phyloP scores from a whole-genome alignment of 768 basidiomycete genomes.

The Leucosporidium yakuticum region DNA sequence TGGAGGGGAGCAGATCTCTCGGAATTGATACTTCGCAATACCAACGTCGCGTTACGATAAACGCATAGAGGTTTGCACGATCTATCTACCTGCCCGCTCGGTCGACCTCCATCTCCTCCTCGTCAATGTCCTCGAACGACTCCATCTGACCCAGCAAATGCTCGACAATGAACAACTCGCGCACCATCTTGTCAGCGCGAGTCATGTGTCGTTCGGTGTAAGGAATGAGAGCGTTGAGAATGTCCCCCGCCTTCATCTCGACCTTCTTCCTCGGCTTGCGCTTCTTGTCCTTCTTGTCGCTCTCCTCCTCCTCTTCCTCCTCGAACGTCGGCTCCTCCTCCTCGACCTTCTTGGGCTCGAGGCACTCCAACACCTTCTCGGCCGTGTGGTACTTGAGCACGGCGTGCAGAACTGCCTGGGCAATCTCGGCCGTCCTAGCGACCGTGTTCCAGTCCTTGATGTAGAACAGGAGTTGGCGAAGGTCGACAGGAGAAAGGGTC shows the following conservation, averaged over 20 bases:
- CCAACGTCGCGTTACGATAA: too few species aligned
- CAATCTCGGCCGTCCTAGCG: constrained; percentile 75
- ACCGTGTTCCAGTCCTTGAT: constrained; percentile 92
- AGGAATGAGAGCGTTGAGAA: constrained; percentile 79
- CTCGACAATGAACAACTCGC: constrained; percentile 94
- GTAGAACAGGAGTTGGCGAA: constrained; percentile 73
- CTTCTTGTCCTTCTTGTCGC: constrained; percentile 42
- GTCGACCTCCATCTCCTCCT: constrained; percentile 17
- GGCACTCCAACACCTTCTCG: constrained; percentile 66
- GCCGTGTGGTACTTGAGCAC: constrained; percentile 69
- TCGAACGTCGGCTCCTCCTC: constrained; percentile 17
- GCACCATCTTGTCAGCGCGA: constrained; percentile 75
- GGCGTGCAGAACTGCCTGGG: constrained; percentile 75
- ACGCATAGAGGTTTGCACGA: too few species aligned
- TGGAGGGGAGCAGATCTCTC: background rate
- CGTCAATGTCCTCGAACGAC: constrained; percentile 33
- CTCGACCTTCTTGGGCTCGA: constrained; percentile 43
- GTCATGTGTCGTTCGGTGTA: constrained; percentile 90
- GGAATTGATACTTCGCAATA: background rate
- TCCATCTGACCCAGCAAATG: constrained; percentile 36
- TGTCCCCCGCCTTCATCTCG: constrained; percentile 56
- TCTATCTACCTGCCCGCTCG: background rate
- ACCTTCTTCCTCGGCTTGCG: constrained; percentile 14
- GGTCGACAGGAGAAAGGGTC: constrained; percentile 63
- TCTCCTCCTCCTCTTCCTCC: constrained; percentile 30